These are phyloP conservation scores for Diutina sp. DNA, from an alignment of 1,139 yeast genomes.

Conservation along the genomic window DNA sequence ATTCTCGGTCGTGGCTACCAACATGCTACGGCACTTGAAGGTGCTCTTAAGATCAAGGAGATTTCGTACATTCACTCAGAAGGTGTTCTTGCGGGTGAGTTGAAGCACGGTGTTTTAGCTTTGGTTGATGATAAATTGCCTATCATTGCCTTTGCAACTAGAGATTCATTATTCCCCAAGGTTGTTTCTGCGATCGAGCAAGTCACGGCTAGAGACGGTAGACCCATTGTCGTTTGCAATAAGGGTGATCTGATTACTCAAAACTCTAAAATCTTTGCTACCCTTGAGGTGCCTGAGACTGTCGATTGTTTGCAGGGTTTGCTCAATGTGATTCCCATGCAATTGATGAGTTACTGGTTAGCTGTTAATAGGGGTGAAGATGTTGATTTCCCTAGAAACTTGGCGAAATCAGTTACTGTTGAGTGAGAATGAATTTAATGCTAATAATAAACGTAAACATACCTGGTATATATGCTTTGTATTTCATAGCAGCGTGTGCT, in stretches of 20 bases:
- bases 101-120: slow-evolving; percentile 97
- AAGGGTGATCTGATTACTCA: slow-evolving; percentile 62
- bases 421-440: slow-evolving; percentile 26
- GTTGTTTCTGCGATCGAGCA: slow-evolving; percentile 94
- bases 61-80: slow-evolving; percentile 98
- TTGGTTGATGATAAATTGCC: slow-evolving; percentile 91
- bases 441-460: neutral
- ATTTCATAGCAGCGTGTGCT: no score
- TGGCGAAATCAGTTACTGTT: slow-evolving; percentile 97
- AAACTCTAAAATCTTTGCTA: slow-evolving; percentile 44
- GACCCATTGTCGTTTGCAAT: slow-evolving; percentile 88
- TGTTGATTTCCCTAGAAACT: slow-evolving; percentile 97
- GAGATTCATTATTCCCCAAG: slow-evolving; percentile 94
- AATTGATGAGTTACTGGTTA: slow-evolving; percentile 93
- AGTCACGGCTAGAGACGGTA: slow-evolving; percentile 94
- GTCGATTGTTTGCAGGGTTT: slow-evolving; percentile 97
- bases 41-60: slow-evolving; percentile 96
- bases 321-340: slow-evolving; percentile 88
- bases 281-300: slow-evolving; percentile 84
- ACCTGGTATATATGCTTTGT: no score
- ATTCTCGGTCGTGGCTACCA: slow-evolving; percentile 97
- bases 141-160: slow-evolving; percentile 92
- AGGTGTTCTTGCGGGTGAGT: slow-evolving; percentile 98
- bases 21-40: slow-evolving; percentile 94
- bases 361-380: slow-evolving; percentile 93